Evolutionary conservation across 2,329 filamentous ascomycete species (phyloP).

Genomic region (Aspergillus pseudoterreus): DNA sequence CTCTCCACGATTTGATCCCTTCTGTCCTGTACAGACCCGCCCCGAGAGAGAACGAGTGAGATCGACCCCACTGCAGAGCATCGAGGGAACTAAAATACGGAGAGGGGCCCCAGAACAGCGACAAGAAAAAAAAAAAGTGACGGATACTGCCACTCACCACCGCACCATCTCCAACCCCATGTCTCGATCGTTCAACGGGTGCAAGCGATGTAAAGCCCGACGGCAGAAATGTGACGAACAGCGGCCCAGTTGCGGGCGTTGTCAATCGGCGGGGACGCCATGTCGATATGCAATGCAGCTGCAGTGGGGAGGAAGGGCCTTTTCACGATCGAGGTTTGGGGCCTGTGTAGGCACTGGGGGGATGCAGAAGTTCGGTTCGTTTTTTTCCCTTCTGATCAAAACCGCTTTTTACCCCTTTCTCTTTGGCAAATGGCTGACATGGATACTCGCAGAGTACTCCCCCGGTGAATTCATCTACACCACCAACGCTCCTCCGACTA

Average conservation of each 20-base stretch:
- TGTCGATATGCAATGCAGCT: slow-evolving; percentile 42
- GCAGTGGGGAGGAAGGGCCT: slow-evolving; percentile 42
- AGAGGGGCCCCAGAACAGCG: slow-evolving; percentile 1
- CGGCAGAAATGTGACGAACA: slow-evolving; percentile 46
- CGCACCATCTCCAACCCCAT: slow-evolving; percentile 18
- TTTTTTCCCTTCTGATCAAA: too few relatives aligned
- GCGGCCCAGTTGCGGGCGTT: slow-evolving; percentile 39
- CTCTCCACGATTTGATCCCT: neutral
- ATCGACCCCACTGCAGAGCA: neutral
- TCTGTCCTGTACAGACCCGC: neutral
- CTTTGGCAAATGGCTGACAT: neutral
- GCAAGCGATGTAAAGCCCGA: slow-evolving; percentile 42
- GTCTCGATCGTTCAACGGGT: slow-evolving; percentile 43
- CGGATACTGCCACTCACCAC: neutral
- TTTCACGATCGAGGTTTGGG: slow-evolving; percentile 38
- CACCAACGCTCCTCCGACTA: slow-evolving; percentile 19
- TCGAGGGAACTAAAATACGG: neutral
- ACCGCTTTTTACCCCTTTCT: too few relatives aligned
- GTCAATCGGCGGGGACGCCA: slow-evolving; percentile 32
- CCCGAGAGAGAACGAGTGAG: neutral
- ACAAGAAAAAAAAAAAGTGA: slow-evolving; percentile 8
- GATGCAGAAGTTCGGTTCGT: slow-evolving; percentile 34
- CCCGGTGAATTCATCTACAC: slow-evolving; percentile 40
- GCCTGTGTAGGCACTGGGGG: slow-evolving; percentile 31
- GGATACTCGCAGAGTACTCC: slow-evolving; percentile 31